Conservation (phyloP, 768 basidiomycete genomes). For the Suillus subalutaceus region DNA sequence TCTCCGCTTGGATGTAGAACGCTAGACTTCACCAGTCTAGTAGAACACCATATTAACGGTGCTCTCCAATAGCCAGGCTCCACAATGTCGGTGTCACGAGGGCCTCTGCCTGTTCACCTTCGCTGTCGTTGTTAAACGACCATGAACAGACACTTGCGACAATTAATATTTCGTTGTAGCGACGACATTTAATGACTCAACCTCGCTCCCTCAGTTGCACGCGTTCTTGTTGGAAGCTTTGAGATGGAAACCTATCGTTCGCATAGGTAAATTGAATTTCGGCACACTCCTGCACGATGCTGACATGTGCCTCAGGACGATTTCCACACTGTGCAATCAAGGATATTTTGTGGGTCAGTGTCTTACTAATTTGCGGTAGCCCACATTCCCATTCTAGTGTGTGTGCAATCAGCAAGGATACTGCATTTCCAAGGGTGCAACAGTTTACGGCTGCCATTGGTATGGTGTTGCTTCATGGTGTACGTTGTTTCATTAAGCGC, state of each 20-base stretch:
- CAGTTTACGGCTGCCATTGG: slow-evolving; percentile 38
- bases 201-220: background rate
- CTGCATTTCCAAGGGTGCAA: slow-evolving; percentile 37
- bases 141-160: background rate
- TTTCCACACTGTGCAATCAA: slow-evolving; percentile 63
- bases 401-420: slow-evolving; percentile 30
- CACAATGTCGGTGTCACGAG: background rate
- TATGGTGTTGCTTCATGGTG: background rate
- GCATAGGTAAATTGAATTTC: slow-evolving; percentile 25
- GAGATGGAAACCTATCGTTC: slow-evolving; percentile 36
- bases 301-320: slow-evolving; percentile 29
- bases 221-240: slow-evolving; percentile 29
- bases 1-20: background rate
- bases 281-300: background rate
- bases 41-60: background rate
- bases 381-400: background rate
- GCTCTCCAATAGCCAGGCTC: background rate
- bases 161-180: background rate
- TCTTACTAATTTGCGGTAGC: background rate
- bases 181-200: background rate
- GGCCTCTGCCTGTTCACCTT: background rate
- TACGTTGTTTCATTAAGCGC: background rate
- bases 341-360: slow-evolving; percentile 59
- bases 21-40: too few species aligned
- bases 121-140: background rate